Evolutionary conservation across 768 basidiomycete genomes (phyloP).

Genomic region (Coprinellus micaceus): DNA sequence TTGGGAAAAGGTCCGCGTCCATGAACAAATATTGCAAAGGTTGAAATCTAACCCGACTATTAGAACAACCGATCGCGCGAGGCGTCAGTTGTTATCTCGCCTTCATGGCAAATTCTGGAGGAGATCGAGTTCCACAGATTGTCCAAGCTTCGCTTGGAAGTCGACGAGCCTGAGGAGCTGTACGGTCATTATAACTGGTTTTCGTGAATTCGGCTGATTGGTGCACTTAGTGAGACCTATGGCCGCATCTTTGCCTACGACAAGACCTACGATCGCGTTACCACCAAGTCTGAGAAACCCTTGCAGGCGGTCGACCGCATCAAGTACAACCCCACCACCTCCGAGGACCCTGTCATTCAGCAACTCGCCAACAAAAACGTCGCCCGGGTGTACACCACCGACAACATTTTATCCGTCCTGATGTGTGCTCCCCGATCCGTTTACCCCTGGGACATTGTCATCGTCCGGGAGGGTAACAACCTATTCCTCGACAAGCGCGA

Average conservation of each 20-base stretch:
- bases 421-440: conserved; percentile 96
- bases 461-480: conserved; percentile 88
- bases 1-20: conserved; percentile 78
- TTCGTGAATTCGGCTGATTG: conserved; percentile 8
- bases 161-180: conserved; percentile 90
- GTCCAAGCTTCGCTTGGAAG: conserved; percentile 87
- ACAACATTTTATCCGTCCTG: conserved; percentile 89
- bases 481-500: conserved; percentile 97
- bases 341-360: conserved; percentile 96
- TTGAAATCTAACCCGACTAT: conserved; percentile 9
- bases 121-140: conserved; percentile 96
- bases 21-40: neutral
- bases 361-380: conserved; percentile 80
- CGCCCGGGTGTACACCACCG: conserved; percentile 90
- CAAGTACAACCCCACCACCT: conserved; percentile 96
- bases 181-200: conserved; percentile 38
- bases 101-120: conserved; percentile 92
- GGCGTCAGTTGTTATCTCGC: conserved; percentile 88
- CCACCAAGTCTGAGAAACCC: conserved; percentile 87
- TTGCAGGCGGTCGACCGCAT: conserved; percentile 92
- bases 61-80: conserved; percentile 84
- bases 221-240: conserved; percentile 62
- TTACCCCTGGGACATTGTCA: conserved; percentile 98
- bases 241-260: conserved; percentile 92
- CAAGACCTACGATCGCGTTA: conserved; percentile 91